phyloP scores from a whole-genome alignment of 352 stramenopile genomes.

The Phytophthora brassicae region DNA sequence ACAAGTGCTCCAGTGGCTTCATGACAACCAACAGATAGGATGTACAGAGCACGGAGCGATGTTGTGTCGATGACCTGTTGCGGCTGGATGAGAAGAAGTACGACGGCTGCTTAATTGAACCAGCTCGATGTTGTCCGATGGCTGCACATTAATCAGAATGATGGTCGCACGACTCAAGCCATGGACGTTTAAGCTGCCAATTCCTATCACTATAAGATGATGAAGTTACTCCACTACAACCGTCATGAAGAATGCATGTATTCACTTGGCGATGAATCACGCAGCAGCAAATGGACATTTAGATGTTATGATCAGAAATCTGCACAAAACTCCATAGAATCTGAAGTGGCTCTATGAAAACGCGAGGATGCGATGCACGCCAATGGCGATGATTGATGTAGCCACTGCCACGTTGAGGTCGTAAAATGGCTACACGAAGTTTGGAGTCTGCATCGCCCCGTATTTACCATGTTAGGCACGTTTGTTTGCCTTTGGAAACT shows the following conservation, averaged over 20 bases:
- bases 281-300: constrained; percentile 14
- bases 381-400: background rate
- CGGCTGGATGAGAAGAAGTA: constrained; percentile 5
- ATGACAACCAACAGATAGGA: background rate
- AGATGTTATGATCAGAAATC: constrained; percentile 14
- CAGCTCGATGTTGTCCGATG: constrained; percentile 18
- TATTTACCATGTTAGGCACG: background rate
- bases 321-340: constrained; percentile 20
- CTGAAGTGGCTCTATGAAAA: constrained; percentile 7
- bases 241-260: constrained; percentile 17
- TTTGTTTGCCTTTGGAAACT: constrained; percentile 13
- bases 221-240: constrained; percentile 17
- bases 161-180: constrained; percentile 3
- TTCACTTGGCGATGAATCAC: constrained; percentile 11
- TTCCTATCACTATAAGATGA: constrained; percentile 7
- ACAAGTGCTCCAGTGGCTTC: background rate
- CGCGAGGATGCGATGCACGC: background rate
- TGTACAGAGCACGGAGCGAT: background rate
- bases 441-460: background rate
- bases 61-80: too few species aligned
- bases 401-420: constrained; percentile 12
- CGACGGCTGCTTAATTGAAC: constrained; percentile 3
- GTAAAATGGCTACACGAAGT: constrained; percentile 7
- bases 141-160: constrained; percentile 6
- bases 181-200: constrained; percentile 15